Evolutionary conservation across 2,329 filamentous ascomycete genomes (phyloP).

Genomic region (Xylariaceae sp.): DNA sequence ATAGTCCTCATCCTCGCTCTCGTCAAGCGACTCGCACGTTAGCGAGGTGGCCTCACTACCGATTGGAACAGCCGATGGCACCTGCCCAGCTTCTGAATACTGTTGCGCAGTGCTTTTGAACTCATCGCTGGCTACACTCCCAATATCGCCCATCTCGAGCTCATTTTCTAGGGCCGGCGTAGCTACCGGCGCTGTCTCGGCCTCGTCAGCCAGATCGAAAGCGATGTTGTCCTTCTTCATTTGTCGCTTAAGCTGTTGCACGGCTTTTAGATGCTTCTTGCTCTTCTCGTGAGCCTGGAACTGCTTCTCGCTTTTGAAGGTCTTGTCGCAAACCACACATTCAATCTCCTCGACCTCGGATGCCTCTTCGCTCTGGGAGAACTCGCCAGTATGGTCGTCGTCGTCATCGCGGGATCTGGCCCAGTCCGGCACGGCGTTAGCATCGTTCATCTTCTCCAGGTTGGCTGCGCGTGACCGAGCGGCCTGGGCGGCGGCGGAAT

Average conservation of each 20-base stretch:
- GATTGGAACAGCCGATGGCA: slow-evolving; percentile 4
- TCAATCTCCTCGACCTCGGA: slow-evolving; percentile 59
- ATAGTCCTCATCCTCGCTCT: slow-evolving; percentile 40
- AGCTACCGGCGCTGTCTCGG: neutral
- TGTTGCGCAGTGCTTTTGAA: slow-evolving; percentile 4
- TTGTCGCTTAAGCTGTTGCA: slow-evolving; percentile 73
- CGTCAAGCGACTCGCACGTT: slow-evolving; percentile 12
- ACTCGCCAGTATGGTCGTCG: slow-evolving; percentile 46
- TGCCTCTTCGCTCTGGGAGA: slow-evolving; percentile 56
- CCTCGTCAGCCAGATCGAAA: slow-evolving; percentile 43
- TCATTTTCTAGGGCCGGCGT: slow-evolving; percentile 5
- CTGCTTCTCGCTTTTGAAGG: slow-evolving; percentile 88
- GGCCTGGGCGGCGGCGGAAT: slow-evolving; percentile 78
- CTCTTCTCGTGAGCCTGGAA: slow-evolving; percentile 90
- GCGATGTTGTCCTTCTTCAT: slow-evolving; percentile 77
- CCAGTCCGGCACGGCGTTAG: slow-evolving; percentile 69
- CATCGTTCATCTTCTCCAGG: slow-evolving; percentile 64
- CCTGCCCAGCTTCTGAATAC: slow-evolving; percentile 2
- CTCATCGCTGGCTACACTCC: neutral
- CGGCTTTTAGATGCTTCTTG: slow-evolving; percentile 89
- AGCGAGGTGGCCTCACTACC: slow-evolving; percentile 5
- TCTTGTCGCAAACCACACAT: slow-evolving; percentile 74
- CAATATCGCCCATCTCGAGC: slow-evolving; percentile 4
- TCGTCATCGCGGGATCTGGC: slow-evolving; percentile 55
- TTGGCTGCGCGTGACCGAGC: slow-evolving; percentile 78